Base-by-base conservation (phyloP, 2,329 filamentous ascomycete genomes). In the Nemania abortiva region DNA sequence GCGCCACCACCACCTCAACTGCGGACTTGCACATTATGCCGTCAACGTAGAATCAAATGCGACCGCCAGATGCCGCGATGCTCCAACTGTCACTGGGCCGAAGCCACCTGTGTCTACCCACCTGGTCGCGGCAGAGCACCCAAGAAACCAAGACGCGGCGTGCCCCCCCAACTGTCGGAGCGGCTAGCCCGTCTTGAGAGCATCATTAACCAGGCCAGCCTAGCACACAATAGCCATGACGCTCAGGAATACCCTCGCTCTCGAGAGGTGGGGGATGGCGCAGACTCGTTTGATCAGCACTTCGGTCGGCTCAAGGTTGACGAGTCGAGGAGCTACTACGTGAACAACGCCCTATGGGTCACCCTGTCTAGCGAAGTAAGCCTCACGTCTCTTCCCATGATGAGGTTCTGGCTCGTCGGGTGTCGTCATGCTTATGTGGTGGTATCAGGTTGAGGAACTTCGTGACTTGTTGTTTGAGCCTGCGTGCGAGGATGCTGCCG, bases 311-410 rank as follows among this genome's bases (percentile, higher is more conserved):
- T 69, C 31, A 62, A 61, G 62, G 42, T 69, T 53, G 66, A 55
- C 27, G 66, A 65, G 34, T 49, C 66, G 20, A 62, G 52, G 13
- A 69, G 61, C n/a, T 69, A 69, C 45, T 69, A 69, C 39, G 54
- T 68, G n/a, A 59, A 58, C 39, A 77, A 74, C 70, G 65, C 68
- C 42, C 65, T 71, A 29, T 77, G 74, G 74, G 69, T 71, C 29
- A 73, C 70, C 50, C 50, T 77, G 65, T 75, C 73, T 53, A 71
- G 75, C 42, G 70, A 76, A 63, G 76, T 77, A 70, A 65, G 71
- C 29, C 39, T 18, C 11, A n/a, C 3, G 27, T 31, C 7, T 3
- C 55, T 29, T 22, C 60, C 54, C 45, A 52, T 24, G 6, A n/a
- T 59, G 57, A 9, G n/a, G 24, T 49, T 37, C n/a, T 34, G 27